These are phyloP conservation scores for Lipomyces chichibuensis DNA, from an alignment of 805 yeast genomes.

Conservation along the genomic window DNA sequence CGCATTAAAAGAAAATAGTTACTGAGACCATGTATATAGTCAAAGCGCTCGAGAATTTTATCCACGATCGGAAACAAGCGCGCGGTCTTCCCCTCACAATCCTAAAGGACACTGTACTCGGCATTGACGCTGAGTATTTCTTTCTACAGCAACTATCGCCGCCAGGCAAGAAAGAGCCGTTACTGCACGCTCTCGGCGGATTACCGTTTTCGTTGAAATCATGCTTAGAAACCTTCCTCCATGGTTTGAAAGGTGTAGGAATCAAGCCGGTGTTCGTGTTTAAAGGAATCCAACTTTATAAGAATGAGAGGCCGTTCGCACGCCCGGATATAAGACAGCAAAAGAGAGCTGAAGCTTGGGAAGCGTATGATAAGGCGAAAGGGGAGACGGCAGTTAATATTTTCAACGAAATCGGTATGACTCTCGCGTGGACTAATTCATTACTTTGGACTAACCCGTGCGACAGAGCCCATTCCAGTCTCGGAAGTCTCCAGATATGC, in stretches of 20 bases:
- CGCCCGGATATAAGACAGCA: slow-evolving; percentile 38
- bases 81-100: slow-evolving; percentile 64
- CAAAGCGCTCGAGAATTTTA: slow-evolving; percentile 42
- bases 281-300: slow-evolving; percentile 52
- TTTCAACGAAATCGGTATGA: slow-evolving; percentile 39
- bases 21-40: slow-evolving; percentile 11
- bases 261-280: slow-evolving; percentile 82
- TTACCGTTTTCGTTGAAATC: slow-evolving; percentile 65
- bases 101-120: slow-evolving; percentile 68
- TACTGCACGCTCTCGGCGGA: slow-evolving; percentile 78
- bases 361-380: slow-evolving; percentile 45
- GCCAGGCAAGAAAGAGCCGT: slow-evolving; percentile 66
- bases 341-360: slow-evolving; percentile 50
- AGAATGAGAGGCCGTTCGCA: slow-evolving; percentile 32
- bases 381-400: slow-evolving; percentile 40
- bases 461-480: slow-evolving; percentile 23
- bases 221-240: slow-evolving; percentile 64
- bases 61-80: slow-evolving; percentile 68
- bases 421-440: not conserved
- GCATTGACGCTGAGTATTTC: slow-evolving; percentile 84
- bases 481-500: slow-evolving; percentile 40
- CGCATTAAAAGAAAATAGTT: not conserved
- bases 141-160: slow-evolving; percentile 57
- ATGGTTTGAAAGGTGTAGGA: slow-evolving; percentile 59
- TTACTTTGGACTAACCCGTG: not conserved